A percentile compares a stretch with the other conserved stretches of the same genome.
These are phyloP conservation scores for Aspergillus pseudoglaucus DNA, from an alignment of 2,329 filamentous ascomycete genomes.

Conservation along the genomic window DNA sequence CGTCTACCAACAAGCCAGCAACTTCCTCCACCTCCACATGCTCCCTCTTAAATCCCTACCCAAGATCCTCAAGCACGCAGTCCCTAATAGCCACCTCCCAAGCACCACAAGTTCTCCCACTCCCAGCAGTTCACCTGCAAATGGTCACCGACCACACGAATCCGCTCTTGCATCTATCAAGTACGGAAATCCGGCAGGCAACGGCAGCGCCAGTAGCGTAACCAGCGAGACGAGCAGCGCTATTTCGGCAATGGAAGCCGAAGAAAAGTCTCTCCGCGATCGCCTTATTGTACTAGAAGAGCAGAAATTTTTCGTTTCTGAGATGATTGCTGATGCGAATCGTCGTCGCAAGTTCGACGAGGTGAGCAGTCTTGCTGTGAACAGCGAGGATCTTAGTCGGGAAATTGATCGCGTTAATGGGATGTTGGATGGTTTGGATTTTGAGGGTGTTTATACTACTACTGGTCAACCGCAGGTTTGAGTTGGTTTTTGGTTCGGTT, in stretches of 20 bases:
- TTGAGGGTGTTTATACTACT: slow-evolving; percentile 44
- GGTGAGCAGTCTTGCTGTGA: slow-evolving; percentile 69
- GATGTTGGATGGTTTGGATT: slow-evolving; percentile 63
- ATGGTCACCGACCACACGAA: slow-evolving; percentile 25
- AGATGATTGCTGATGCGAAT: slow-evolving; percentile 74
- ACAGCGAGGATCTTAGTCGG: slow-evolving; percentile 71
- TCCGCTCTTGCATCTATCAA: slow-evolving; percentile 55
- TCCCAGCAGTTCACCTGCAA: slow-evolving; percentile 15
- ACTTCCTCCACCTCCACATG: slow-evolving; percentile 85
- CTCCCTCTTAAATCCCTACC: slow-evolving; percentile 73
- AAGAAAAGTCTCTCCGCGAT: slow-evolving; percentile 77
- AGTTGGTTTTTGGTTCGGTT: slow-evolving; percentile 7
- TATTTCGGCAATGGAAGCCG: slow-evolving; percentile 64
- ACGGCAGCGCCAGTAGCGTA: slow-evolving; percentile 46
- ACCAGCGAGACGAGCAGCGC: slow-evolving; percentile 50
- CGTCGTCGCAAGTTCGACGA: slow-evolving; percentile 78
- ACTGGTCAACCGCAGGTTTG: slow-evolving; percentile 12
- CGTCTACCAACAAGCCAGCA: slow-evolving; percentile 73
- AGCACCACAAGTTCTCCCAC: slow-evolving; percentile 19
- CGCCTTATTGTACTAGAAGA: slow-evolving; percentile 79
- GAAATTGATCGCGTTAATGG: slow-evolving; percentile 66
- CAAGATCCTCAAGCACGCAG: slow-evolving; percentile 58
- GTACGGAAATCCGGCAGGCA: slow-evolving; percentile 46
- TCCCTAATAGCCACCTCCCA: slow-evolving; percentile 41
- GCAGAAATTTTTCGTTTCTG: slow-evolving; percentile 79